phyloP scores from a whole-genome alignment of 805 yeast species.

The Scheffersomyces coipomensis region DNA sequence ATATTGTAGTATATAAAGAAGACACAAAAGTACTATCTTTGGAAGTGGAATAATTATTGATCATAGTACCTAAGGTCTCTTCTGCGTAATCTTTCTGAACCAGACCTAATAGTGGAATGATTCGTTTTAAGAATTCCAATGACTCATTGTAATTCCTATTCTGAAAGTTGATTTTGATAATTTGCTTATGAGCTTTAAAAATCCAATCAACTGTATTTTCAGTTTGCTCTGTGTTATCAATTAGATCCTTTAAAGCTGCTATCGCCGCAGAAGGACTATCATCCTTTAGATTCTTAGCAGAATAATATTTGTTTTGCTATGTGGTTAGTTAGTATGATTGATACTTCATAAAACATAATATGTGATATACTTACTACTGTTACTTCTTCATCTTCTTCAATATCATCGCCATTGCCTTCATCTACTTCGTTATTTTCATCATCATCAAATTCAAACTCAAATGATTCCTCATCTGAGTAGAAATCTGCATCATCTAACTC shows the following conservation, averaged over 20 bases:
- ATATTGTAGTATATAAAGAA: constrained; percentile 28
- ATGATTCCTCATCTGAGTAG: constrained; percentile 37
- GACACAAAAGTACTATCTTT: constrained; percentile 25
- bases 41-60: constrained; percentile 29
- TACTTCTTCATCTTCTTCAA: constrained; percentile 21
- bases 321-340: constrained; percentile 5
- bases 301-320: constrained; percentile 31
- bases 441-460: constrained; percentile 40
- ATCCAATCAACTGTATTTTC: constrained; percentile 26
- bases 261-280: constrained; percentile 26
- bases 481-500: constrained; percentile 29
- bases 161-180: constrained; percentile 33
- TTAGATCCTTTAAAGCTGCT: constrained; percentile 16
- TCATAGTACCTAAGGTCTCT: constrained; percentile 36
- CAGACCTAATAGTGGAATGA: constrained; percentile 21
- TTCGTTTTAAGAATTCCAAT: constrained; percentile 17
- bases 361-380: constrained; percentile 8
- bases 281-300: constrained; percentile 38
- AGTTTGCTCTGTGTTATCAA: constrained; percentile 8
- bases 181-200: constrained; percentile 40
- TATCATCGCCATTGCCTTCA: constrained; percentile 18
- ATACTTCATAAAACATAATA: neutral
- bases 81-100: constrained; percentile 36
- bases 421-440: constrained; percentile 29
- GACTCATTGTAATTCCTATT: constrained; percentile 20